Conservation (phyloP, 768 basidiomycete species). For the Lactarius evosmus region DNA sequence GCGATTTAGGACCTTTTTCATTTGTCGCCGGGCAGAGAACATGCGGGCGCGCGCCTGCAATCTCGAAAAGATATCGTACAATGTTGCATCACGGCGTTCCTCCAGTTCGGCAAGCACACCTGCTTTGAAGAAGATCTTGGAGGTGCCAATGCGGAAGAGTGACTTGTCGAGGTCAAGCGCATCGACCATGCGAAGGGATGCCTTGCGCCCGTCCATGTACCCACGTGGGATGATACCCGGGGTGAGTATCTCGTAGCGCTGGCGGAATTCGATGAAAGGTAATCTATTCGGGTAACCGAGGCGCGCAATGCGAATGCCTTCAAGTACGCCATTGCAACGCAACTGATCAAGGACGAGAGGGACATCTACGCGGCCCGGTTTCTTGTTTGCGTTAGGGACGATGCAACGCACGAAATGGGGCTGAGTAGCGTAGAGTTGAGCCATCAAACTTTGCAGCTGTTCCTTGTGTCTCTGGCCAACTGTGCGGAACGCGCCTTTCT, state of each 20-base stretch:
- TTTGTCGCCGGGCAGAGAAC: conserved; percentile 84
- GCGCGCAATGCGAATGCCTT: conserved; percentile 96
- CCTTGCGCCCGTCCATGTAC: conserved; percentile 97
- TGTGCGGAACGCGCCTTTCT: conserved; percentile 96
- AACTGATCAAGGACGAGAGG: conserved; percentile 95
- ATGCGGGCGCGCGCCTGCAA: conserved; percentile 84
- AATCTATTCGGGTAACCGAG: conserved; percentile 96
- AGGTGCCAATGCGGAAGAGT: conserved; percentile 87
- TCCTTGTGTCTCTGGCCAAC: conserved; percentile 95
- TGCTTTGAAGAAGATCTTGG: conserved; percentile 99
- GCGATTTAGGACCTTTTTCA: conserved; percentile 92
- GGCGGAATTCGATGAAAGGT: conserved; percentile 95
- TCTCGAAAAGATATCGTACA: conserved; percentile 85
- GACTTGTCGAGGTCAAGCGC: conserved; percentile 83
- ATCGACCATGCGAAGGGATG: conserved; percentile 86
- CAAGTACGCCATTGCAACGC: conserved; percentile 97
- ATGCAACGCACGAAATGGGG: conserved; percentile 99
- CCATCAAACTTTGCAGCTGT: conserved; percentile 88
- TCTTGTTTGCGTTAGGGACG: conserved; percentile 90
- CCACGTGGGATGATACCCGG: conserved; percentile 91
- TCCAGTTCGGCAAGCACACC: conserved; percentile 95
- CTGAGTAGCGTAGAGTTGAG: conserved; percentile 87
- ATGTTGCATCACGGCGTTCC: conserved; percentile 81
- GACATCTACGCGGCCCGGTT: conserved; percentile 86
- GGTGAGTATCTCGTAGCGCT: conserved; percentile 93